Conservation (phyloP, 2,329 filamentous ascomycete species). For the Lachnellula suecica region DNA sequence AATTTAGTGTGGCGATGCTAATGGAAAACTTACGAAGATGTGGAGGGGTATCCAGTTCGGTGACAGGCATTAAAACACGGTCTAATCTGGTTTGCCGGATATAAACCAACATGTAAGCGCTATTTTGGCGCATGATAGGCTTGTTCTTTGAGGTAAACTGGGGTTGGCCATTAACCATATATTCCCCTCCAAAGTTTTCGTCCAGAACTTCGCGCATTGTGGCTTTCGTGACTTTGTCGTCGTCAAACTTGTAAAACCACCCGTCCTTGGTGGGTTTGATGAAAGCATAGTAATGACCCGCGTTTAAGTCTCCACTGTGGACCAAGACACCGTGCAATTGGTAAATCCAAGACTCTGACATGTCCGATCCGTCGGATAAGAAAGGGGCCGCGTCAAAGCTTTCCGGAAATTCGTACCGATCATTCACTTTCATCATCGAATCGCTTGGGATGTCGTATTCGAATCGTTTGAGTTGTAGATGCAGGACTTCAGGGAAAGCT, state of each 20-base stretch:
- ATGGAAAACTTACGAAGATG: conserved; percentile 66
- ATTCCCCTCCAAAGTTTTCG: conserved; percentile 95
- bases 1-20: conserved; percentile 18
- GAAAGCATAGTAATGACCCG: conserved; percentile 97
- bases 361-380: conserved; percentile 81
- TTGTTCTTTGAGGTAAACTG: conserved; percentile 53
- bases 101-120: conserved; percentile 99
- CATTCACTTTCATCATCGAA: conserved; percentile 98
- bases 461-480: conserved; percentile 94
- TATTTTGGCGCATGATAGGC: conserved; percentile 66
- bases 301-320: conserved; percentile 94
- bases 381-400: conserved; percentile 83
- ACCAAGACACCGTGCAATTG: conserved; percentile 93
- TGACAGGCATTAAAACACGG: conserved; percentile 73
- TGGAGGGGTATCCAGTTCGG: conserved; percentile 73
- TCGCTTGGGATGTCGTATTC: conserved; percentile 96
- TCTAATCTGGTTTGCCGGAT: conserved; percentile 86
- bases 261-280: conserved; percentile 91
- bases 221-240: conserved; percentile 93
- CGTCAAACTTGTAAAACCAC: conserved; percentile 95
- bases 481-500: conserved; percentile 88
- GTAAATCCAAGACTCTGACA: conserved; percentile 86
- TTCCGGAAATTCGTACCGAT: conserved; percentile 87
- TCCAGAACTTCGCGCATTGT: conserved; percentile 89
- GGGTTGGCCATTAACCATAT: conserved; percentile 46